Conservation (phyloP, 2,329 filamentous ascomycete genomes). For the Pseudogymnoascus sp. region DNA sequence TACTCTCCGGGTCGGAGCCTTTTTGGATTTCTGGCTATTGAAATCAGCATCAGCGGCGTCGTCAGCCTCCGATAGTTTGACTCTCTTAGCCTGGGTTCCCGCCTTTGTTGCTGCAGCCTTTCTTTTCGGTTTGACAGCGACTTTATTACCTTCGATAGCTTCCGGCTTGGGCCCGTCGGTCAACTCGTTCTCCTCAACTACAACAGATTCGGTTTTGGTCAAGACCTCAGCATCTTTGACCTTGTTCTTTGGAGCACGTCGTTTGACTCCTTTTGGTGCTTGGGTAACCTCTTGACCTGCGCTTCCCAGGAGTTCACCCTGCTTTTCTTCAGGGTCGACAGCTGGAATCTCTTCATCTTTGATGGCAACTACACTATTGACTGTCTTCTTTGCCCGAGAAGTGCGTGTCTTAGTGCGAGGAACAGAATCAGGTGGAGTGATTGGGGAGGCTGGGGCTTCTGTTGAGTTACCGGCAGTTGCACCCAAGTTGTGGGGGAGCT, state of each 20-base stretch:
- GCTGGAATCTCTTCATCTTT: background rate
- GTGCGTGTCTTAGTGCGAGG: background rate
- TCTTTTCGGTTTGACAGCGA: background rate
- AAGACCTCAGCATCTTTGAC: background rate
- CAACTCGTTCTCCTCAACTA: background rate
- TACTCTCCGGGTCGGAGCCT: background rate
- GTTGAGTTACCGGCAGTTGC: constrained; percentile 18
- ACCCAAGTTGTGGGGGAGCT: constrained; percentile 51
- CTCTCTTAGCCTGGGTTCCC: background rate
- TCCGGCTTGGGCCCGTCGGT: background rate
- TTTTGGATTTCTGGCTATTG: constrained; percentile 1
- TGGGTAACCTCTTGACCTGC: background rate
- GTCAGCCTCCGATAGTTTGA: background rate
- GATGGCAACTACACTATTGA: background rate
- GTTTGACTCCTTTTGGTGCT: background rate
- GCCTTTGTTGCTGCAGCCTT: background rate
- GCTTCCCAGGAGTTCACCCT: background rate
- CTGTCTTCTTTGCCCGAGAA: background rate
- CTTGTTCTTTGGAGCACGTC: background rate
- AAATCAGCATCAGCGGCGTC: background rate
- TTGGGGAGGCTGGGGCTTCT: background rate
- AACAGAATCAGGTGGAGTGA: background rate
- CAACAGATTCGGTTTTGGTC: background rate
- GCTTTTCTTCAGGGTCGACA: background rate
- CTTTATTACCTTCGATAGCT: background rate